Conservation (phyloP, 345 rosid genomes). For the Moricandia moricandioides region DNA sequence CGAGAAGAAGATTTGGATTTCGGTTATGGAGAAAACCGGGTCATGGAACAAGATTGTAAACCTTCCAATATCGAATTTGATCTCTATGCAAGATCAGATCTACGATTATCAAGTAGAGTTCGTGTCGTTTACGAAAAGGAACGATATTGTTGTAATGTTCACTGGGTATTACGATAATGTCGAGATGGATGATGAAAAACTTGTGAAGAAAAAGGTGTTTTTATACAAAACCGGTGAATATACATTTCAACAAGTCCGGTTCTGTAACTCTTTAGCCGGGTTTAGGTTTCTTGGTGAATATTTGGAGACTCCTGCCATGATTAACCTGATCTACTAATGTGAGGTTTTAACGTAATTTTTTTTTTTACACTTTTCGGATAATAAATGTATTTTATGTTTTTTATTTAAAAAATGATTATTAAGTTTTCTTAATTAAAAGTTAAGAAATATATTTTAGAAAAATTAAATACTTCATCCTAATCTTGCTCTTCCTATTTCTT, state of each 20-base stretch:
- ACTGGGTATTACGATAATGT: background rate
- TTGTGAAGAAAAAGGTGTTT: constrained; percentile 8
- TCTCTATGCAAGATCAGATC: background rate
- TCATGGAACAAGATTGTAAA: constrained; percentile 25
- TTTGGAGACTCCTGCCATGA: constrained; percentile 8
- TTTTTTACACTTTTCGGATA: too few species aligned
- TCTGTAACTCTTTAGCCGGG: constrained; percentile 1
- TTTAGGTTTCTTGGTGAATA: constrained; percentile 10
- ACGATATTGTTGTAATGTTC: constrained; percentile 11
- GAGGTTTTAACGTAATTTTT: too few species aligned
- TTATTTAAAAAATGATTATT: too few species aligned
- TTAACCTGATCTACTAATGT: too few species aligned
- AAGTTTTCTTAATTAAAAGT: too few species aligned
- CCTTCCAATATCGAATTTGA: constrained; percentile 16
- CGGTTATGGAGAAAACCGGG: constrained; percentile 28
- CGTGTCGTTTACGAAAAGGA: constrained; percentile 15
- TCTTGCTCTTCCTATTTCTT: too few species aligned
- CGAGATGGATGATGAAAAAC: background rate
- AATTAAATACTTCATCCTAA: too few species aligned
- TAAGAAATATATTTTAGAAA: too few species aligned
- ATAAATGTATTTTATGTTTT: too few species aligned
- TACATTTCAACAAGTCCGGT: background rate
- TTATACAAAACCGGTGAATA: constrained; percentile 4
- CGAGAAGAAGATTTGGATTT: constrained; percentile 10
- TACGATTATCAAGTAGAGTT: constrained; percentile 14